These are phyloP conservation scores for Penicillium roqueforti DNA, from an alignment of 495 filamentous ascomycete species.

Conservation along the genomic window DNA sequence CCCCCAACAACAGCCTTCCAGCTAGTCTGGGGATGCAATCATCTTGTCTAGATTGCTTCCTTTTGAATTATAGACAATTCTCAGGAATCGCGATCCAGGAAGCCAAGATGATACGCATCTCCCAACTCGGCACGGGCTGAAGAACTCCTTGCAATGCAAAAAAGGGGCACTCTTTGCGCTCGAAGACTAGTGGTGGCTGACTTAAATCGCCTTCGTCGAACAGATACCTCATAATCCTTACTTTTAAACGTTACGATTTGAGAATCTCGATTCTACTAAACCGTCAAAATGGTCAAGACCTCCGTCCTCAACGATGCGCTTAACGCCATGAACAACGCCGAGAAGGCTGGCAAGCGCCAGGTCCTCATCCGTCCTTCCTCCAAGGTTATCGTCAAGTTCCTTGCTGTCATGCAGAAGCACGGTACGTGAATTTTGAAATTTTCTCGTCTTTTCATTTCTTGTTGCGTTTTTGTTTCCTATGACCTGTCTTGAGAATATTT, in stretches of 20 bases:
- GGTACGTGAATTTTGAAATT: conserved; percentile 59
- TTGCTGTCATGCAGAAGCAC: conserved; percentile 97
- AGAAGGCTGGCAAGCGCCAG: conserved; percentile 98
- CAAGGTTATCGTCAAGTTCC: conserved; percentile 99
- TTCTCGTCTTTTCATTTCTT: conserved; percentile 6
- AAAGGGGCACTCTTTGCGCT: conserved; percentile 90
- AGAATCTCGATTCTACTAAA: conserved; percentile 67
- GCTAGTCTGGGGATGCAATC: conserved; percentile 52
- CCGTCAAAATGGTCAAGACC: conserved; percentile 94
- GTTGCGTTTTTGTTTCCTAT: conserved; percentile 8
- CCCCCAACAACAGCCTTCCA: conserved; percentile 38
- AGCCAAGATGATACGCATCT: conserved; percentile 64
- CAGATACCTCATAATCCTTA: conserved; percentile 73
- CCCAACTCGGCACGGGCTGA: conserved; percentile 75
- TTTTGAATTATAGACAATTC: conserved; percentile 9
- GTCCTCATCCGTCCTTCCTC: conserved; percentile 93
- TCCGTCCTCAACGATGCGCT: conserved; percentile 99
- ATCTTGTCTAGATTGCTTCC: conserved; percentile 18
- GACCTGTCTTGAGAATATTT: conserved; percentile 1
- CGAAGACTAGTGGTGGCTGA: conserved; percentile 82
- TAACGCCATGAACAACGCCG: conserved; percentile 99
- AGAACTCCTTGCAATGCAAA: conserved; percentile 73
- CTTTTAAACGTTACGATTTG: conserved; percentile 56
- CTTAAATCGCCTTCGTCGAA: conserved; percentile 30
- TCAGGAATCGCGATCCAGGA: conserved; percentile 13